Base-by-base conservation (phyloP, 805 yeast genomes). In the Ogataea thermomethanolica region DNA sequence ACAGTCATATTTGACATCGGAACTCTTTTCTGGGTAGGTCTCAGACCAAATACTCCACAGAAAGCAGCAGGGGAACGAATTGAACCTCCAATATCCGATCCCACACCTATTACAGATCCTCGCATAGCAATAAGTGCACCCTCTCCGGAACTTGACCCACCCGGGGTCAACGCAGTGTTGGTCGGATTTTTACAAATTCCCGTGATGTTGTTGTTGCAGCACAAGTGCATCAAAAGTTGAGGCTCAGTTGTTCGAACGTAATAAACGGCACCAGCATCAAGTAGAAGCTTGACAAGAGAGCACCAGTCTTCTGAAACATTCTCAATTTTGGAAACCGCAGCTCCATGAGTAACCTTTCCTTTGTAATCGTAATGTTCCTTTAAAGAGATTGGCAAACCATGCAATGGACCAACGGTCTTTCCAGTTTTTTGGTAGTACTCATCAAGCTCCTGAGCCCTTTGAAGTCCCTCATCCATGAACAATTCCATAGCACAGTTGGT, bases 311-410 rank as follows among this genome's bases (percentile, higher is more conserved):
- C 45, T 4, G 67, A 51, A 14, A 77, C 69, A 46, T 71, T 63
- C 43, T 66, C 68, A 23, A 71, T 54, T 29, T 50, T 45, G 12
- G 62, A 53, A 25, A 76, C 72, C 50, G 69, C 73, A 5, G 79
- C 77, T 15, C 70, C 72, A 39, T 74, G 73, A 1, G 81, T 71
- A 50, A 74, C 73, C 40, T 65, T 71, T 29, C 80, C 82, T 31
- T 59, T 65, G 41, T 69, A 69, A 37, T 64, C 61, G 49, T 66
- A 70, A 33, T 79, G 79, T 48, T 79, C 86, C 55, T 80, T 80
- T 39, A 80, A 58, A 1, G 84, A 76, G 35, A 80, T 63, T 5
- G 85, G 84, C 48, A 80, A 58, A 2, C 86, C 85, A 31, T 81
- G 84, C 39, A 79, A 64, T 1, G 82, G 79, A 33, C 80, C 80